Conservation (phyloP, 345 rosid genomes). For the thale cress (Arabidopsis thaliana) region TAIR10.1 NC_003071.7:7140501-7141000, state of each 20-base stretch:
- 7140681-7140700: constrained; percentile 81
- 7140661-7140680: constrained; percentile 96
- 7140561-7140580: constrained; percentile 91
- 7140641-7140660: constrained; percentile 82
- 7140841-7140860: constrained; percentile 84
- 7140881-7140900: constrained; percentile 95
- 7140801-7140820: constrained; percentile 70
- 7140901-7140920: constrained; percentile 88
- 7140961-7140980: constrained; percentile 87
- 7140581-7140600: constrained; percentile 74
- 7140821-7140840: constrained; percentile 74
- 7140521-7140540: constrained; percentile 96
- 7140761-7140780: constrained; percentile 72
- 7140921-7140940: constrained; percentile 92
- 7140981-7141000: constrained; percentile 86
- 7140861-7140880: constrained; percentile 99
- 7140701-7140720: constrained; percentile 71
- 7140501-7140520: constrained; percentile 97
- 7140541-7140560: constrained; percentile 92
- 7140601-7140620: constrained; percentile 84
- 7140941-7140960: constrained; percentile 96
- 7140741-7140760: constrained; percentile 60
- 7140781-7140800: constrained; percentile 70
- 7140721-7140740: constrained; percentile 80
- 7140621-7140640: constrained; percentile 88